Evolutionary conservation across 345 rosid species (phyloP), one percentile per base, ranked within the genome.

Genomic region (Linum trigynum): DNA sequence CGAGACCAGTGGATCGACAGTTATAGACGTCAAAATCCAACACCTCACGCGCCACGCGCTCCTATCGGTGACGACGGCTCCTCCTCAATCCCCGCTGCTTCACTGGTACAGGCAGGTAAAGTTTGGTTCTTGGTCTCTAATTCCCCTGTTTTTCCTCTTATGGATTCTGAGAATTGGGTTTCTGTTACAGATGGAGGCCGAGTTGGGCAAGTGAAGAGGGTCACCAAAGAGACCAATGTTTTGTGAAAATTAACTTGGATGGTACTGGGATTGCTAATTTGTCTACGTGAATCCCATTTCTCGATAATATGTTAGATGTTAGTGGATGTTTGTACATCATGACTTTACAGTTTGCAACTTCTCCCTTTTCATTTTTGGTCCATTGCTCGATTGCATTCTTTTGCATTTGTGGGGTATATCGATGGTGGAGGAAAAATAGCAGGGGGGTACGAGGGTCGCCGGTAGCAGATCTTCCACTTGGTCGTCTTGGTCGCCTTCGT

Each of bases 271-370:
- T 85, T 65, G 65, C 96, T n/a, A 91, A 91, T 75, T 84, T 91
- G n/a, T 75, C 66, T 61, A 77, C 96, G 36, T 81, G 91, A 36
- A 87, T 90, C 56, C 92, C 95, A 10, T 94, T 94, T 68, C 87
- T 94, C 50, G 95, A 90, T 78, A 95, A 88, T 78, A 92, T 92
- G 95, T 69, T 92, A 57, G 95, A 92, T 81, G 97, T 86, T 57
- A 71, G 72, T 65, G 11, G 38, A 53, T n/a, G 36, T 56, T 2
- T 40, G n/a, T n/a, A n/a, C n/a, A n/a, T n/a, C n/a, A n/a, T n/a
- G n/a, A n/a, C n/a, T n/a, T n/a, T n/a, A n/a, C n/a, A n/a, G n/a
- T n/a, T n/a, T n/a, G n/a, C n/a, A n/a, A n/a, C n/a, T n/a, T n/a
- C n/a, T n/a, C n/a, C n/a, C n/a, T 43, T 56, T 43, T 58, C 35